Conservation (phyloP, 1,284 basidiomycete species). For the Nidula niveotomentosa region DNA sequence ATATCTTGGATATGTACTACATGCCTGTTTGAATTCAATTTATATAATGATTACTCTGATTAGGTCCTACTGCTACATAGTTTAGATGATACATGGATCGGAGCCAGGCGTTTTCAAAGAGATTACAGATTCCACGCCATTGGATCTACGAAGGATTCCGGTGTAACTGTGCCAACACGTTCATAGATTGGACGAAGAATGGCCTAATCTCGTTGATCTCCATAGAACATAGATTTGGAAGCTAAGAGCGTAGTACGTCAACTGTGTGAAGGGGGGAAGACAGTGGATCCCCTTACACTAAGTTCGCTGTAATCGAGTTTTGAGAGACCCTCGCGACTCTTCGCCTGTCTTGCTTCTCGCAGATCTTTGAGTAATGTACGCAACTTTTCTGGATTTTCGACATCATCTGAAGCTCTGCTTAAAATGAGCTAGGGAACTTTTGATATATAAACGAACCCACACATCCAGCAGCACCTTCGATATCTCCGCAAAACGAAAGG, state of each 20-base stretch:
- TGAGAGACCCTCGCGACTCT: constrained; percentile 82
- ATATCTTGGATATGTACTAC: too few species aligned
- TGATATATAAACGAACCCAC: constrained; percentile 44
- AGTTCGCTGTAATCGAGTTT: constrained; percentile 76
- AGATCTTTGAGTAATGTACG: constrained; percentile 90
- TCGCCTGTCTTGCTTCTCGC: constrained; percentile 92
- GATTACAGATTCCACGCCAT: background rate
- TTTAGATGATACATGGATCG: too few species aligned
- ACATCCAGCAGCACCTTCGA: constrained; percentile 88
- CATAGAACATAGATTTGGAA: constrained; percentile 85
- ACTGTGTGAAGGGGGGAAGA: background rate
- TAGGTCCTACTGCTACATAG: too few species aligned
- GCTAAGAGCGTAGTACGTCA: constrained; percentile 26
- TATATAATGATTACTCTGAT: too few species aligned
- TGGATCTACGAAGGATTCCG: constrained; percentile 19
- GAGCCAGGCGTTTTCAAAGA: too few species aligned
- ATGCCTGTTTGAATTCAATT: too few species aligned
- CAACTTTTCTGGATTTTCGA: constrained; percentile 80
- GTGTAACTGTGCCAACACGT: constrained; percentile 48
- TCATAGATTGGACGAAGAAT: constrained; percentile 86
- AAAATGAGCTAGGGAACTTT: background rate
- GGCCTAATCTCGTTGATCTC: constrained; percentile 93
- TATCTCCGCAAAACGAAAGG: constrained; percentile 87
- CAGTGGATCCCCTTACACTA: constrained; percentile 48
- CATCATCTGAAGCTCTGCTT: constrained; percentile 85